Percentiles rank a stretch among this genome's conserved stretches.
These are phyloP conservation scores for Pachysandra terminalis DNA, from an alignment of 164 flowering plant species.

Conservation along the genomic window DNA sequence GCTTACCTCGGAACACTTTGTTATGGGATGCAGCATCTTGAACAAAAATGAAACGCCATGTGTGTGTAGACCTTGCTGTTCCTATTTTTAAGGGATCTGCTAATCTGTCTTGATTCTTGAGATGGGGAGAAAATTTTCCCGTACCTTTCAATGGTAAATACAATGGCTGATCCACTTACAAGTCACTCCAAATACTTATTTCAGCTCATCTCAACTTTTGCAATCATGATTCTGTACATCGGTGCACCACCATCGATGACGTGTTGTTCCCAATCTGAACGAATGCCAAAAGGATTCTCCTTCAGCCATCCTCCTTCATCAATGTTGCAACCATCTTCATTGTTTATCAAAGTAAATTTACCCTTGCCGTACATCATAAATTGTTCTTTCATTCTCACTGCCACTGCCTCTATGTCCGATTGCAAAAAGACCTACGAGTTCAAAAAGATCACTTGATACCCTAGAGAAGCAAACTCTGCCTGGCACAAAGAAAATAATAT, in stretches of 20 bases:
- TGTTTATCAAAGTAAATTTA: constrained; percentile 31
- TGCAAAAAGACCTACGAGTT: constrained; percentile 71
- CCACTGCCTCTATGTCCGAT: constrained; percentile 77
- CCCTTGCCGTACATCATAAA: constrained; percentile 63
- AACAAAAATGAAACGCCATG: no score
- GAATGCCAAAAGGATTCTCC: constrained; percentile 79
- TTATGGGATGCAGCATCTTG: no score
- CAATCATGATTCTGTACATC: constrained; percentile 75
- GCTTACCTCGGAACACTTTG: no score
- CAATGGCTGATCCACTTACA: background rate
- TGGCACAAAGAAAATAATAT: background rate
- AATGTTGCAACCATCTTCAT: constrained; percentile 11
- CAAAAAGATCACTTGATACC: constrained; percentile 6
- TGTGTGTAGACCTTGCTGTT: background rate
- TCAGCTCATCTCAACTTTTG: constrained; percentile 26
- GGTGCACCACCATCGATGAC: constrained; percentile 68
- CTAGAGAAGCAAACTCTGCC: background rate
- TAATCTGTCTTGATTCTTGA: background rate
- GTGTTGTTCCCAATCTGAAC: constrained; percentile 89
- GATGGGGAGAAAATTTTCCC: background rate
- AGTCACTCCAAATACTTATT: background rate
- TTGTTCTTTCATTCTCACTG: constrained; percentile 63
- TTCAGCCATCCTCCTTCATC: constrained; percentile 47
- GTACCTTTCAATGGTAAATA: background rate
- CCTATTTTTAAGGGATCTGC: constrained; percentile 2